Conservation (phyloP, 1,139 yeast species). For the Kodamaea fungicola region DNA sequence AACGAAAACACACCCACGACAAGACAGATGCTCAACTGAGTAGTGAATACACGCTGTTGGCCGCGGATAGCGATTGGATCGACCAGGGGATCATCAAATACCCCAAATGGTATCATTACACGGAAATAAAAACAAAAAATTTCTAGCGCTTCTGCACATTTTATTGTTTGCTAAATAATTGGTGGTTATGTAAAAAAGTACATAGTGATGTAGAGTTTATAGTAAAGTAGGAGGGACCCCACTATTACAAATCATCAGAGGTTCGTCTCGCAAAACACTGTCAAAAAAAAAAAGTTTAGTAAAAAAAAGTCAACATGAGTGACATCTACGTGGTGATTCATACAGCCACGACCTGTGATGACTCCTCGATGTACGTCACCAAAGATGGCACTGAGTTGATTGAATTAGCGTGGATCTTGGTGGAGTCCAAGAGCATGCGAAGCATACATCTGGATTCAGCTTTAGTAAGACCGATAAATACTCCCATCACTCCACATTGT, state of each 20-base stretch:
- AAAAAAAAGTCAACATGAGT: constrained; percentile 32
- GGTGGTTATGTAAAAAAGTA: constrained; percentile 1
- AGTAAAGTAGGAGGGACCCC: not conserved
- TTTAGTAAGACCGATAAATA: constrained; percentile 59
- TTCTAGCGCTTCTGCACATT: too few species aligned
- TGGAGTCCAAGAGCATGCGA: constrained; percentile 38
- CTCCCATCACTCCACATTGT: constrained; percentile 67
- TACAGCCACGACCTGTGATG: constrained; percentile 68
- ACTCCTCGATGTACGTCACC: constrained; percentile 53
- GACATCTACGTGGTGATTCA: constrained; percentile 63
- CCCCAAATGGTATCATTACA: constrained; percentile 1
- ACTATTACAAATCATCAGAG: not conserved
- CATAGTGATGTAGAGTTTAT: not conserved
- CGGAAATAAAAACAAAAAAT: not conserved
- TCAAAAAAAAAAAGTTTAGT: constrained; percentile 1
- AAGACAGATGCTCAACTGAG: constrained; percentile 39
- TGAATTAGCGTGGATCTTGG: constrained; percentile 62
- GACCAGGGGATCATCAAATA: constrained; percentile 16
- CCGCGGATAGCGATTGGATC: constrained; percentile 32
- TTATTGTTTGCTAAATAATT: too few species aligned
- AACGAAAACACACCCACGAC: constrained; percentile 36
- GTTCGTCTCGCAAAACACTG: constrained; percentile 1
- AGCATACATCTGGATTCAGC: constrained; percentile 38
- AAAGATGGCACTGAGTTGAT: constrained; percentile 65
- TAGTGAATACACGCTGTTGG: constrained; percentile 44